Evolutionary conservation across 2,329 filamentous ascomycete genomes (phyloP), one percentile per base, ranked within the genome.

Genomic region (Lachnum nothofagi): DNA sequence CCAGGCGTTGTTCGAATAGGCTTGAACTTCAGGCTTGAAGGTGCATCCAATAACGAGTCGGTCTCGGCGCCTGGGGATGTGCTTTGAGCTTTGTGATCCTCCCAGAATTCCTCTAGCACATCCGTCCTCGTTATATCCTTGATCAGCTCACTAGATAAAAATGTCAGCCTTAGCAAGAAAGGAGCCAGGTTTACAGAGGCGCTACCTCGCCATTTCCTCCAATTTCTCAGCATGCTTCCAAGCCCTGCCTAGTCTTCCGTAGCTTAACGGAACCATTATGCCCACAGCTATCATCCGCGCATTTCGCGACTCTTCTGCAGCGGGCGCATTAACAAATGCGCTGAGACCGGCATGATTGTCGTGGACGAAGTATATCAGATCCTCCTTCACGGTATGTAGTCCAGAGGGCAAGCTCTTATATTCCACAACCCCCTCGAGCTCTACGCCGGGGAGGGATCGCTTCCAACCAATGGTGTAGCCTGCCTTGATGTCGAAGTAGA

Each of bases 381-480:
- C 93, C 57, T 91, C 82, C 25, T 84, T 75, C 17, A 97, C 88
- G 49, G 88, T 86, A 70, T 98, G 93, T 42, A 96, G 70, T 20
- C 93, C 93, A 0, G 91, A 97, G 2, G 93, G 93, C 40, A 98
- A 77, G 53, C 89, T 94, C 70, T 96, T 97, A 78, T 90, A 98
- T 70, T 98, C 93, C 62, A 96, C 89, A 20, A 86, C 82, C 47
- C 89, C 89, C 59, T 95, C 88, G 42, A 97, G 78, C 68, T 79
- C 76, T 70, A 91, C 77, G 42, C 80, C 83, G 12, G 82, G 75
- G 1, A 81, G 70, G 10, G 85, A 80, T 57, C 80, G 82, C 68
- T 94, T 89, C 93, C 93, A 97, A 29, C 82, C 81, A 64, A 97
- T 86, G 39, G 89, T 95, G 69, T 85, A 95, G 73, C 90, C 90